Percentiles rank a stretch among this genome's conserved stretches.
These are phyloP conservation scores for Cryomyces minteri DNA, from an alignment of 495 filamentous ascomycete genomes.

Conservation along the genomic window DNA sequence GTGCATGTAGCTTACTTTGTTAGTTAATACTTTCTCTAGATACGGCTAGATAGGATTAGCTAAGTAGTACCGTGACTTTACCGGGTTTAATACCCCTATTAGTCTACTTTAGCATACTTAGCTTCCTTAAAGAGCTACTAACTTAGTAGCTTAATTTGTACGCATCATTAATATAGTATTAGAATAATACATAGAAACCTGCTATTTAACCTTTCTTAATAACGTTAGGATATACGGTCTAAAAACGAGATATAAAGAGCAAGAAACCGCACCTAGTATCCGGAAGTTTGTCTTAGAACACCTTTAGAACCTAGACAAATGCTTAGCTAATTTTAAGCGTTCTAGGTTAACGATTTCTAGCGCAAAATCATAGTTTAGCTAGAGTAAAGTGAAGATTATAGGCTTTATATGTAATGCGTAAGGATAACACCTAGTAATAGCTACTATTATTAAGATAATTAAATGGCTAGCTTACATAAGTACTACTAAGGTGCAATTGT, in stretches of 20 bases:
- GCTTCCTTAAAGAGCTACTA: no score
- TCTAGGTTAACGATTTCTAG: neutral
- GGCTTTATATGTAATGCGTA: neutral
- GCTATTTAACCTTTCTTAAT: neutral
- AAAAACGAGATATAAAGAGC: neutral
- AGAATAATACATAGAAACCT: neutral
- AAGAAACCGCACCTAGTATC: neutral
- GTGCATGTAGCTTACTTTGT: neutral
- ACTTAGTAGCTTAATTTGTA: no score
- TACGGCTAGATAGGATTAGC: neutral
- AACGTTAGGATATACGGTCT: neutral
- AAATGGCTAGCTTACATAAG: neutral
- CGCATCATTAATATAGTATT: neutral
- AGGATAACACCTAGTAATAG: neutral
- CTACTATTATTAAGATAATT: neutral
- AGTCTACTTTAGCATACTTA: no score
- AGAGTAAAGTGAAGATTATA: neutral
- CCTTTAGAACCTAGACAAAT: neutral
- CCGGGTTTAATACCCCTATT: no score
- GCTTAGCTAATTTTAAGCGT: neutral
- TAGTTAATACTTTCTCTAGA: neutral
- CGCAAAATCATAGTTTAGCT: neutral
- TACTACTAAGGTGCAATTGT: no score
- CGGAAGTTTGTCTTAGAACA: neutral
- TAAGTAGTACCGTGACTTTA: neutral